Percentiles rank a stretch among this genome's conserved stretches.
phyloP scores from a whole-genome alignment of 2,329 filamentous ascomycete species.

The Dactylellina cionopaga region DNA sequence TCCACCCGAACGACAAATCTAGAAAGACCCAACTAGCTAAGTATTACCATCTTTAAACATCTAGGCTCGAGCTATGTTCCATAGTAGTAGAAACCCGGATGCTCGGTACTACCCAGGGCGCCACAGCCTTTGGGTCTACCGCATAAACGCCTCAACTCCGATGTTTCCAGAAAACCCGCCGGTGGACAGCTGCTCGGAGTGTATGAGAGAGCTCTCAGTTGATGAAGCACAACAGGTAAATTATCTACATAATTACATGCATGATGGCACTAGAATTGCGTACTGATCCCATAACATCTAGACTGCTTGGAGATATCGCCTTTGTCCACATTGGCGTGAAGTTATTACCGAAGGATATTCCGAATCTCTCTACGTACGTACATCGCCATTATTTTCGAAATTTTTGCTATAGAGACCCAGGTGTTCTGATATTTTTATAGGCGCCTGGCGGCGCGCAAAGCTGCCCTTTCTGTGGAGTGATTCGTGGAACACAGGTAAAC shows the following conservation, averaged over 20 bases:
- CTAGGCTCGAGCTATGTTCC: background rate
- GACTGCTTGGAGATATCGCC: conserved; percentile 24
- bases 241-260: too few relatives aligned
- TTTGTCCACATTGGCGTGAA: conserved; percentile 35
- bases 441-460: conserved; percentile 20
- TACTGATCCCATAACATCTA: too few relatives aligned
- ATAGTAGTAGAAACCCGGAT: background rate
- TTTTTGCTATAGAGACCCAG: too few relatives aligned
- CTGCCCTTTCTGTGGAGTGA: conserved; percentile 25
- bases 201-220: background rate
- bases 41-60: too few relatives aligned
- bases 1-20: background rate
- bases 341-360: conserved; percentile 1
- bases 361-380: conserved; percentile 7
- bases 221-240: background rate
- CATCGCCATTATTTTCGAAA: too few relatives aligned
- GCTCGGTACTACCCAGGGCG: background rate
- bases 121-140: conserved; percentile 22
- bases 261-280: too few relatives aligned
- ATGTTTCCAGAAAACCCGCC: conserved; percentile 17
- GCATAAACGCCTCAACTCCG: conserved; percentile 11
- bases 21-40: background rate
- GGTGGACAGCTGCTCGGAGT: conserved; percentile 4
- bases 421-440: conserved; percentile 1
- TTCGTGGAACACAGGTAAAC: conserved; percentile 29